Evolutionary conservation across 2,329 filamentous ascomycete genomes (phyloP), one percentile per base, ranked within the genome.

Genomic region (Alternaria sp.): DNA sequence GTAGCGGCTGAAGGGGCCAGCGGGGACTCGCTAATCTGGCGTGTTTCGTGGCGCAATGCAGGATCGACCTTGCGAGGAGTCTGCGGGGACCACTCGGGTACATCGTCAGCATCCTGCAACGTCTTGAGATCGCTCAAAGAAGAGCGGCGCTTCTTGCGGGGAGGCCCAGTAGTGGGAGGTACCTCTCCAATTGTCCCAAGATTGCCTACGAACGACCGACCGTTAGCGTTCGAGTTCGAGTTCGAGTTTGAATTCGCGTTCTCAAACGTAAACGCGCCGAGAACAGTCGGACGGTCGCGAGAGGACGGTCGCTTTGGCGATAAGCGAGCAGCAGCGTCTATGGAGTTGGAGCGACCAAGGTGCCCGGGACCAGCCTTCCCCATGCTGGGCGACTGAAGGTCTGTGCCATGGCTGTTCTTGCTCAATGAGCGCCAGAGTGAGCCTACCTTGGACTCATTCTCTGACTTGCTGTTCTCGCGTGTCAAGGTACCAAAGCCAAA

Each of bases 351-450:
- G 44, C 93, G 88, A 59, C 86, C 84, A 36, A 93, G 80, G 1
- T 72, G 73, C 49, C 66, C 61, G 54, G 67, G 69, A 10, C 88
- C 87, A 32, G 84, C 88, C 77, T 89, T 92, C 3, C 91, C 90
- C 43, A 93, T 79, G 77, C 87, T 92, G 15, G 86, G 82, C 28
- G 79, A 79, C 62, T 90, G 92, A 47, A 67, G 71, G 17, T 79
- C 77, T 55, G 65, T 50, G 26, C 73, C 75, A 61, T 79, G 72
- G 45, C 83, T 86, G 80, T 82, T 93, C 82, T 97, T 97, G 84
- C 93, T 97, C 68, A 97, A 82, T n/a, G 89, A 94, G 59, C 93
- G 89, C 89, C 93, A 93, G 21, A 97, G 89, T 0, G 93, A 95
- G 45, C 89, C 85, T 40, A 92, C 88, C 68, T 88, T 87, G 46